Evolutionary conservation across 306 rosid species (phyloP).

Genomic region (Myrica gale): DNA sequence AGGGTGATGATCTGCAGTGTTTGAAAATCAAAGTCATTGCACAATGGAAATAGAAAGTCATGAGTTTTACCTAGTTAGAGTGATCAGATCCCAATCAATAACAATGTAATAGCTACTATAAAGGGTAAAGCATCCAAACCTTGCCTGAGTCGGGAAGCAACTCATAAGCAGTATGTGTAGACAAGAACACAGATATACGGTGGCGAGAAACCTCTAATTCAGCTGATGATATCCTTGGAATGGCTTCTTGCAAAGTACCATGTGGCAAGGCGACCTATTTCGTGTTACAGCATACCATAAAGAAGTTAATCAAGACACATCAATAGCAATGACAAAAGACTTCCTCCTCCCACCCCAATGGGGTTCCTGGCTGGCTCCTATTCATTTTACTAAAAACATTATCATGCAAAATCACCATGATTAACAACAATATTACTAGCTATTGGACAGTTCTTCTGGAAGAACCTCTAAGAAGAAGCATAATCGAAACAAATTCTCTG

Average conservation of each 20-base stretch:
- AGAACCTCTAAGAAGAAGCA: background rate
- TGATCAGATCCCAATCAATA: conserved; percentile 7
- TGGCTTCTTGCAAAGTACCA: conserved; percentile 51
- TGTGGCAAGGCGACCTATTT: conserved; percentile 28
- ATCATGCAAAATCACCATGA: background rate
- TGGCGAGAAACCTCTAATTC: conserved; percentile 69
- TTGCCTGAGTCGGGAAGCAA: conserved; percentile 94
- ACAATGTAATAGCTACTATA: conserved; percentile 17
- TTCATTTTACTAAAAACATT: background rate
- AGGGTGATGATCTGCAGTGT: conserved; percentile 62
- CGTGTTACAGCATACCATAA: conserved; percentile 24
- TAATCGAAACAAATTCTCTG: background rate
- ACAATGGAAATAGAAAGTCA: conserved; percentile 11
- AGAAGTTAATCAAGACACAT: background rate
- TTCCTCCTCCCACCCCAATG: too few species aligned
- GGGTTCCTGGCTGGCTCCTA: background rate
- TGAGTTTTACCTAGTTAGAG: conserved; percentile 12
- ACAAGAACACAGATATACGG: conserved; percentile 61
- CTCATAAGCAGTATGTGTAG: conserved; percentile 64
- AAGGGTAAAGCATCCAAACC: conserved; percentile 57
- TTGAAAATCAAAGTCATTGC: conserved; percentile 22
- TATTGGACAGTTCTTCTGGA: background rate
- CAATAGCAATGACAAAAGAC: background rate
- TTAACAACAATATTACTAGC: background rate
- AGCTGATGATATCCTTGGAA: conserved; percentile 47